These are phyloP conservation scores for Fusarium keratoplasticum DNA, from an alignment of 2,329 filamentous ascomycete species.

Conservation along the genomic window DNA sequence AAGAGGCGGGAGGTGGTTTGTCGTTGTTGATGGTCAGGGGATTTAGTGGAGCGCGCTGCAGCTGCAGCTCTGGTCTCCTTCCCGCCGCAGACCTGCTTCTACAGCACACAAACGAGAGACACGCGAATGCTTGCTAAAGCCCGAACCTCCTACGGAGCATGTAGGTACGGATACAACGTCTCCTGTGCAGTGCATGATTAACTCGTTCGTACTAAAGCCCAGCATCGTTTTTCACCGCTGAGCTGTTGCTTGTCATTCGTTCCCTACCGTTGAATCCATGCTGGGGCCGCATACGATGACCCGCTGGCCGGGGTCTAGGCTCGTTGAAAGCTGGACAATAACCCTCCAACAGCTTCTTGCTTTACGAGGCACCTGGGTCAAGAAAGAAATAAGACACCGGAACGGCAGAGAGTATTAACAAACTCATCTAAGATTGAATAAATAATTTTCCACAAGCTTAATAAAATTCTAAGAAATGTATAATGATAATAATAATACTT, in stretches of 20 bases:
- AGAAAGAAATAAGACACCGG: too few species aligned
- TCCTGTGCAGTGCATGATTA: constrained; percentile 4
- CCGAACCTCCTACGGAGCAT: background rate
- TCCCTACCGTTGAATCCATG: constrained; percentile 21
- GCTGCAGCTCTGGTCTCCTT: constrained; percentile 4
- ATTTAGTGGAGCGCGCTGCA: constrained; percentile 19
- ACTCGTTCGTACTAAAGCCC: constrained; percentile 1
- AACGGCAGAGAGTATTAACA: too few species aligned
- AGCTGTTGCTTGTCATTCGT: constrained; percentile 3
- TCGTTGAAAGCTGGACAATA: constrained; percentile 19
- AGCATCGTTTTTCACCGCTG: constrained; percentile 14
- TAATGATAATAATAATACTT: too few species aligned
- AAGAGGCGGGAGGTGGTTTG: constrained; percentile 15
- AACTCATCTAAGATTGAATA: too few species aligned
- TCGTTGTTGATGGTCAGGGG: constrained; percentile 2
- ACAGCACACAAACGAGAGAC: background rate
- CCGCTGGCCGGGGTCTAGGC: constrained; percentile 5
- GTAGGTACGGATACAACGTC: background rate
- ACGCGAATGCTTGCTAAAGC: background rate
- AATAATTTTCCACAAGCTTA: too few species aligned
- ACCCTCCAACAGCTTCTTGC: background rate
- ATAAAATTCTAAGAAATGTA: too few species aligned
- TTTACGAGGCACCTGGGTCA: background rate
- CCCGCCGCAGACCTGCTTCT: background rate
- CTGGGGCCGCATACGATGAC: constrained; percentile 13